These are phyloP conservation scores for Nitzschia sp. DNA, from an alignment of 108 stramenopile genomes.

Conservation along the genomic window DNA sequence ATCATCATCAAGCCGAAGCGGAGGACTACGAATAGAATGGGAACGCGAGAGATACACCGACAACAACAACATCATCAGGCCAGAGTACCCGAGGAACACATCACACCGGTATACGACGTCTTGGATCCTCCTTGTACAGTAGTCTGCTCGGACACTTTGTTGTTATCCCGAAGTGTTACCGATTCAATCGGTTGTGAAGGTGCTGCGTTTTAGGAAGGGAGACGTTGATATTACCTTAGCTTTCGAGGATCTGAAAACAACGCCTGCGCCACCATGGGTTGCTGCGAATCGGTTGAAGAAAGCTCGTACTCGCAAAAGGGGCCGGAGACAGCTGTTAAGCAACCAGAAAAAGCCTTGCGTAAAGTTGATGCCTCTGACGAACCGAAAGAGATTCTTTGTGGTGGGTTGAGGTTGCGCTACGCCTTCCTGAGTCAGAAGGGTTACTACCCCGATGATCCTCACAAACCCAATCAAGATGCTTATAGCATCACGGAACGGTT, in stretches of 20 bases:
- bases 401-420: constrained; percentile 70
- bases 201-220: too few relatives aligned
- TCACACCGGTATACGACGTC: too few relatives aligned
- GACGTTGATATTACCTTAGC: too few relatives aligned
- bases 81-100: too few relatives aligned
- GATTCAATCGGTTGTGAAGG: too few relatives aligned
- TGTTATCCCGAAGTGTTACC: too few relatives aligned
- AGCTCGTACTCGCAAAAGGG: not conserved
- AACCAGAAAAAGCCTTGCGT: constrained; percentile 28
- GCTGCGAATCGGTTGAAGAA: constrained; percentile 40
- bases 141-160: too few relatives aligned
- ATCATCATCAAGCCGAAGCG: too few relatives aligned
- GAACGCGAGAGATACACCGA: too few relatives aligned
- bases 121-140: too few relatives aligned
- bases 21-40: too few relatives aligned
- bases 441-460: constrained; percentile 85
- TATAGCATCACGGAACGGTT: constrained; percentile 61
- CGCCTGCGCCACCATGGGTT: constrained; percentile 29
- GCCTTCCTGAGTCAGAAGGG: constrained; percentile 86
- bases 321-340: constrained; percentile 19
- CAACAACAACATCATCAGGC: too few relatives aligned
- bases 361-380: constrained; percentile 35
- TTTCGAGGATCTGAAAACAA: not conserved
- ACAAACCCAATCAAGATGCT: constrained; percentile 93
- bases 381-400: constrained; percentile 44